phyloP scores from a whole-genome alignment of 225 moss, liverwort and hornwort species.

The Sphagnum tenellum region DNA sequence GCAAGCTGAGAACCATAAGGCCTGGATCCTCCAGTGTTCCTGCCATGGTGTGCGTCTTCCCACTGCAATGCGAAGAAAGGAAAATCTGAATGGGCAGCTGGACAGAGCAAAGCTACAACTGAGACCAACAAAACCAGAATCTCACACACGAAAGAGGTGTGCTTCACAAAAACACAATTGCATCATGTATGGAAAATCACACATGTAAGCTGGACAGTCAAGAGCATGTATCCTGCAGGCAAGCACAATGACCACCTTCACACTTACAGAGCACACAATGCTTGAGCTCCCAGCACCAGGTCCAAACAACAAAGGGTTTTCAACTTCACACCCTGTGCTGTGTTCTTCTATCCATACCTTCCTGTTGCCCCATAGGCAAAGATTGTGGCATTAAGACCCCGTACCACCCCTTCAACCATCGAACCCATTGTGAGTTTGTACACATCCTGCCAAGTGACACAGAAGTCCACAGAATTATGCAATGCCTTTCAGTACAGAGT shows the following conservation, averaged over 20 bases:
- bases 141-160: no score
- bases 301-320: no score
- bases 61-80: slow-evolving; percentile 11
- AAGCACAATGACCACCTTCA: no score
- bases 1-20: slow-evolving; percentile 44
- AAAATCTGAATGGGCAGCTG: background rate
- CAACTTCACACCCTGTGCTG: no score
- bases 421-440: slow-evolving; percentile 63
- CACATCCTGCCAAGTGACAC: slow-evolving; percentile 53
- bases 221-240: no score
- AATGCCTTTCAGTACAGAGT: background rate
- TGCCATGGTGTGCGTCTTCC: slow-evolving; percentile 51
- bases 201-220: no score
- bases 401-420: slow-evolving; percentile 81
- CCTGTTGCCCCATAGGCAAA: slow-evolving; percentile 88
- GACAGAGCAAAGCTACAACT: no score
- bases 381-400: slow-evolving; percentile 80
- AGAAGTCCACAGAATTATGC: background rate
- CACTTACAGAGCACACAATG: no score
- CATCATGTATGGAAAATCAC: no score
- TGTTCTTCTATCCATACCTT: slow-evolving; percentile 24
- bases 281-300: no score
- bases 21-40: slow-evolving; percentile 46
- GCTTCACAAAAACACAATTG: no score
- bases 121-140: no score